Percentiles rank a stretch among this genome's conserved stretches.
Conservation (phyloP, 1,284 basidiomycete genomes). For the Sporisorium exsertum region DNA sequence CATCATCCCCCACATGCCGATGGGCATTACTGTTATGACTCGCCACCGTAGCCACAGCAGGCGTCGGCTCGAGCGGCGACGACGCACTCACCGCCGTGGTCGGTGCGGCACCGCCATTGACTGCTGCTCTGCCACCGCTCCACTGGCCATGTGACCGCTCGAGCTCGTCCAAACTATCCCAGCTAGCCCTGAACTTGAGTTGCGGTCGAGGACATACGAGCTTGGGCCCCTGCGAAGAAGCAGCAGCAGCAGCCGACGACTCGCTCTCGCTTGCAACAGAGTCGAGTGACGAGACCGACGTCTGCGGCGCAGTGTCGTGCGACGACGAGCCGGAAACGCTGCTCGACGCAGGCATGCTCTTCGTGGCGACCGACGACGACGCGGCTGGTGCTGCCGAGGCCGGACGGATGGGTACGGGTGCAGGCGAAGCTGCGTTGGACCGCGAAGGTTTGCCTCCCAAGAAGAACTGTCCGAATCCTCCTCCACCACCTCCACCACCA, state of each 20-base stretch:
- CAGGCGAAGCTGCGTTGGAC: conserved; percentile 28
- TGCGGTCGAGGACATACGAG: conserved; percentile 32
- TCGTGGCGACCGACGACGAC: conserved; percentile 28
- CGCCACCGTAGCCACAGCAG: conserved; percentile 25
- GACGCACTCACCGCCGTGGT: conserved; percentile 2
- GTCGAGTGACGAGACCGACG: conserved; percentile 41
- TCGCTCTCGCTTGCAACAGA: conserved; percentile 18
- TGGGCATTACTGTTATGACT: conserved; percentile 32
- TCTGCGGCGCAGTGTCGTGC: conserved; percentile 35
- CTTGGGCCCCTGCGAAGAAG: conserved; percentile 20
- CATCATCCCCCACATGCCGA: conserved; percentile 19
- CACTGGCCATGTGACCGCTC: conserved; percentile 22
- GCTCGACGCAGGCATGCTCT: conserved; percentile 15
- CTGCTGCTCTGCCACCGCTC: background rate
- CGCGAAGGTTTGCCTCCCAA: conserved; percentile 22
- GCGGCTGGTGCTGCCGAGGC: conserved; percentile 33
- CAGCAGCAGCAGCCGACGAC: background rate
- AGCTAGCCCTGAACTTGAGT: conserved; percentile 37
- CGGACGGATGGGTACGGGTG: conserved; percentile 28
- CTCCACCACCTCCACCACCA: background rate
- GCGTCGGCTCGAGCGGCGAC: conserved; percentile 29
- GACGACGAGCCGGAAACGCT: conserved; percentile 27
- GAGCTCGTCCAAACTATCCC: conserved; percentile 48
- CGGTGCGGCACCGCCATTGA: conserved; percentile 10
- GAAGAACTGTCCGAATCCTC: conserved; percentile 34